These are phyloP conservation scores for Chenopodium suecicum DNA, from an alignment of 148 eudicot species.

Conservation along the genomic window DNA sequence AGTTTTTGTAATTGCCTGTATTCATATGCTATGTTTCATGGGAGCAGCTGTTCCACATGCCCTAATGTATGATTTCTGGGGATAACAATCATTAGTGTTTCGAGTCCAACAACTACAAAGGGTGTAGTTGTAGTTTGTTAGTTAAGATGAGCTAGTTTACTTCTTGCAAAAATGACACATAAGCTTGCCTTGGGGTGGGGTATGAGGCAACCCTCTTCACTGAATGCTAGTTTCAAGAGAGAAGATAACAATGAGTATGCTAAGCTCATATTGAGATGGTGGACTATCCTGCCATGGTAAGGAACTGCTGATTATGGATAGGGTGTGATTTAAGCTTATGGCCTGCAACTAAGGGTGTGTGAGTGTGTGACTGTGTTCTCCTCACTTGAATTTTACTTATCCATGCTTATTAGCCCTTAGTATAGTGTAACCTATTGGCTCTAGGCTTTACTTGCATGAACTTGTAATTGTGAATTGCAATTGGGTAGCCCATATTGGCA, in stretches of 20 bases:
- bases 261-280: too few species aligned
- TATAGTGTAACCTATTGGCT: neutral
- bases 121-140: too few species aligned
- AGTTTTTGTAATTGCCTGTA: neutral
- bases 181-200: too few species aligned
- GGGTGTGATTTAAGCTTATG: neutral
- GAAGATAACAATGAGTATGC: too few species aligned
- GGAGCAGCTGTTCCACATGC: neutral
- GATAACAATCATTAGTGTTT: neutral
- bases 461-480: too few species aligned
- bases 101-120: too few species aligned
- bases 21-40: neutral
- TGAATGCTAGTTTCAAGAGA: too few species aligned
- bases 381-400: neutral
- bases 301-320: neutral
- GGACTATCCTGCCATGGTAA: neutral
- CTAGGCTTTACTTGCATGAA: too few species aligned
- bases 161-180: too few species aligned
- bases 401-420: neutral
- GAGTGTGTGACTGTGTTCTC: neutral
- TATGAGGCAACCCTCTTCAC: too few species aligned
- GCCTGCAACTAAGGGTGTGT: neutral
- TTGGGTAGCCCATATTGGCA: too few species aligned
- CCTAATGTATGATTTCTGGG: neutral
- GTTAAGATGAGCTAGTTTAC: neutral